A percentile compares a stretch with the other conserved stretches of the same genome.
These are phyloP conservation scores for Coniella lustricola DNA, from an alignment of 2,329 filamentous ascomycete genomes.

Conservation along the genomic window DNA sequence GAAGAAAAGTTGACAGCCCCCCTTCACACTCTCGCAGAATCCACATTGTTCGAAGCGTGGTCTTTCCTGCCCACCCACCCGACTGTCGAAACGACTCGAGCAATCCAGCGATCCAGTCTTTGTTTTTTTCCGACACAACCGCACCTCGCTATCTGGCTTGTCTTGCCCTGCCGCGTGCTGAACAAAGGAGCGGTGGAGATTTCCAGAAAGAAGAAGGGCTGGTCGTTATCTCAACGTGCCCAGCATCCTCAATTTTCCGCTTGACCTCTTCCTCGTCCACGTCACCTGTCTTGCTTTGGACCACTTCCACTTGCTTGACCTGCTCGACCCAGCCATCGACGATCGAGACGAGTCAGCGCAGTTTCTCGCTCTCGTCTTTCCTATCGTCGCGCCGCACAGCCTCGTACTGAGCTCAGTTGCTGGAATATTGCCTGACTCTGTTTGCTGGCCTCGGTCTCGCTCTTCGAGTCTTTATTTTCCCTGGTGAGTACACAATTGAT, in stretches of 20 bases:
- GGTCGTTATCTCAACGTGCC: background rate
- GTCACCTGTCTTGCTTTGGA: background rate
- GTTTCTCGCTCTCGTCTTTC: background rate
- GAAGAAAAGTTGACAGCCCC: no score
- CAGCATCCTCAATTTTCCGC: no score
- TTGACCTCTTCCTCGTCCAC: background rate
- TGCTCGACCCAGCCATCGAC: conserved; percentile 11
- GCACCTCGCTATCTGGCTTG: background rate
- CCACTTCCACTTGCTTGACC: conserved; percentile 4
- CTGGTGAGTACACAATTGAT: conserved; percentile 10
- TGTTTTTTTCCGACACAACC: conserved; percentile 1
- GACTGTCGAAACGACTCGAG: no score
- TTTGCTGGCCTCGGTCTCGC: conserved; percentile 12
- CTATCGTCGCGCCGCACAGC: background rate
- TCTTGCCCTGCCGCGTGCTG: background rate
- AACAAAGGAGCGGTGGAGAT: no score
- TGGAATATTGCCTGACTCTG: conserved; percentile 27
- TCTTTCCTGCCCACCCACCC: background rate
- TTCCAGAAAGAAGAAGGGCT: background rate
- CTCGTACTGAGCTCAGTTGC: conserved; percentile 20
- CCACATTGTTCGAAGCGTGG: no score
- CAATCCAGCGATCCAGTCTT: background rate
- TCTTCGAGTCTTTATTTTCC: conserved; percentile 10
- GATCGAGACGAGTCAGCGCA: conserved; percentile 11
- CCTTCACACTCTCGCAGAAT: no score